Evolutionary conservation across 1,139 yeast species (phyloP), one percentile per base, ranked within the genome.

Genomic region (Pneumocystis jirovecii): DNA sequence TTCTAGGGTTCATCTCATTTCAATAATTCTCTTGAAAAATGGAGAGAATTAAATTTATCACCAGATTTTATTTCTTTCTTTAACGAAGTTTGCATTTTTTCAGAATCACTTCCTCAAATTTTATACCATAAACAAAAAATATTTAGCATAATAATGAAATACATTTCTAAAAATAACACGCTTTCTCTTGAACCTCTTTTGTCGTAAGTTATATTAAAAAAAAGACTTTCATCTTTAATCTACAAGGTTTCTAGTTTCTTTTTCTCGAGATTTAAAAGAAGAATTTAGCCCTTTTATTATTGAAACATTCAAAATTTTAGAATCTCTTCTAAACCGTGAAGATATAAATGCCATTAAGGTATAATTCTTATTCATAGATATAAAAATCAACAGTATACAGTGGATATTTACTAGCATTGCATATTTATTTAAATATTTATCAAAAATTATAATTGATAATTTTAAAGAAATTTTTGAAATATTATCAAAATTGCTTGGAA

Each of bases 211-310:
- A 45, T 42, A 6, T 64, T 40, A 7, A 17, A 12, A 34, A 17
- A 10, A 35, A 35, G 35, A 12, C 8, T n/a, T 37, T 15, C n/a
- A 10, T 39, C 64, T 37, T 12, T 8, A 21, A 64, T 62, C 19
- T 17, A 5, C 8, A 61, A 73, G 76, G 72, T 77, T 90, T 63
- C 74, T 89, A 60, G 82, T 96, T 0, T 96, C 90, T 73, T 87
- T 95, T 71, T 85, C 91, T 61, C 97, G 89, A 71, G 98, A 93
- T 77, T 78, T 93, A 69, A 97, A 97, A 5, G 86, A 93, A 1
- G 98, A 93, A 71, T 93, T 90, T 72, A 81, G 89, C 78, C 82
- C 83, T 1, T 89, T 79, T 72, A 90, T 89, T 71, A 76, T 78
- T 1, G 73, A 76, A 39, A 76, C 89, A 0, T 76, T 93, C 63